These are phyloP conservation scores for Chaetomiaceae sp. DNA, from an alignment of 2,329 filamentous ascomycete genomes.

Conservation along the genomic window DNA sequence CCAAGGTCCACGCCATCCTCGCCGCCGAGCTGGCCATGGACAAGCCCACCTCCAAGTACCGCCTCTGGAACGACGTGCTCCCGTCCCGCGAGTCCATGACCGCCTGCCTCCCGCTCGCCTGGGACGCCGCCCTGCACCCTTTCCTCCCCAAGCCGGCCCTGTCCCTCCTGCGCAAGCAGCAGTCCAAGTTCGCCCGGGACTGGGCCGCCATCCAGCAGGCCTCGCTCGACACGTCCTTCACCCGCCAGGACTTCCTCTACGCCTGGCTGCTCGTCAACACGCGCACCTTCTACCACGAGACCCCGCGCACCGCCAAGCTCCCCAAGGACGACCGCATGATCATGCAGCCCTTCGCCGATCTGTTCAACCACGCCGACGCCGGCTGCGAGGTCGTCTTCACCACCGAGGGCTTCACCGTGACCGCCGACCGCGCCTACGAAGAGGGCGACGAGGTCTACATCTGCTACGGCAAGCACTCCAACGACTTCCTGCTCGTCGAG, in stretches of 20 bases:
- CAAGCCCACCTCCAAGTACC: slow-evolving; percentile 40
- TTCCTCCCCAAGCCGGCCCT: slow-evolving; percentile 42
- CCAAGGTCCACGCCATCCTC: slow-evolving; percentile 65
- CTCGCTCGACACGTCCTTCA: slow-evolving; percentile 28
- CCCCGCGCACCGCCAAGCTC: slow-evolving; percentile 37
- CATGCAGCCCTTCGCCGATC: slow-evolving; percentile 67
- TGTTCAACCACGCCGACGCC: slow-evolving; percentile 56
- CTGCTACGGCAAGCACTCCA: slow-evolving; percentile 65
- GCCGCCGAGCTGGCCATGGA: slow-evolving; percentile 63
- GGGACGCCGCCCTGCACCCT: slow-evolving; percentile 41
- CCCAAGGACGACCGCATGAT: slow-evolving; percentile 55
- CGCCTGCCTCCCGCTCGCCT: slow-evolving; percentile 43
- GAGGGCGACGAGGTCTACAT: slow-evolving; percentile 62
- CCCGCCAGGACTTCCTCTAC: slow-evolving; percentile 42
- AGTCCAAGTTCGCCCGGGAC: slow-evolving; percentile 37
- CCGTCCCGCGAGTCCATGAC: slow-evolving; percentile 57
- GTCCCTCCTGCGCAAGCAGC: slow-evolving; percentile 50
- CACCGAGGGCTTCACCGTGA: slow-evolving; percentile 49
- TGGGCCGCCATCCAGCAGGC: slow-evolving; percentile 33
- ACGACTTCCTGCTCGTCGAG: slow-evolving; percentile 68
- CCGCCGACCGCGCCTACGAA: slow-evolving; percentile 45
- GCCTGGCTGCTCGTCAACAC: slow-evolving; percentile 59
- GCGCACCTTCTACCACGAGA: slow-evolving; percentile 56
- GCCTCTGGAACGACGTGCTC: slow-evolving; percentile 62
- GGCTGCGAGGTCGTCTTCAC: slow-evolving; percentile 51